phyloP scores from a whole-genome alignment of 768 basidiomycete species.

The Agrocybe praecox region DNA sequence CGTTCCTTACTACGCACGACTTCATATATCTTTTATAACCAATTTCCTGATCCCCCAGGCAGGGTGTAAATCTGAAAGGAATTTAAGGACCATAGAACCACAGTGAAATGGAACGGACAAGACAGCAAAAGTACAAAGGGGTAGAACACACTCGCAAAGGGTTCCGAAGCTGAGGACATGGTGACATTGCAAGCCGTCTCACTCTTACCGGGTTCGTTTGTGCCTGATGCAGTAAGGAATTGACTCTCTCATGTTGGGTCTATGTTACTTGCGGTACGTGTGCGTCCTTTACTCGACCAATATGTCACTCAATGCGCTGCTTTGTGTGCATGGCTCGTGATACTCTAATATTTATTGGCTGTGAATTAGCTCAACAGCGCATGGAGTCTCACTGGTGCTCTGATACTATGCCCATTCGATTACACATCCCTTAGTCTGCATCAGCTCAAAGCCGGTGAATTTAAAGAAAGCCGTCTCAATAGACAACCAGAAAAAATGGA shows the following conservation, averaged over 20 bases:
- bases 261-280: neutral
- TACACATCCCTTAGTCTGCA: neutral
- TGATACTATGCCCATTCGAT: neutral
- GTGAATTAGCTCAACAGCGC: neutral
- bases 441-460: neutral
- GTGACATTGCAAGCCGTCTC: neutral
- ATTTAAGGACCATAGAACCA: neutral
- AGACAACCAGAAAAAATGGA: neutral
- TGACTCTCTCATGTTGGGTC: slow-evolving; percentile 2
- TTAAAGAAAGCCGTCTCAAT: neutral
- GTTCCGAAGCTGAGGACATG: neutral
- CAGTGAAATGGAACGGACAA: neutral
- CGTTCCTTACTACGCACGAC: slow-evolving; percentile 2
- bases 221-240: neutral
- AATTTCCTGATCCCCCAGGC: neutral
- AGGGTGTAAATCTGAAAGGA: neutral
- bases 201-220: slow-evolving; percentile 2
- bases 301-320: neutral
- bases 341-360: neutral
- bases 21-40: neutral
- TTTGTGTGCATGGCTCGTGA: neutral
- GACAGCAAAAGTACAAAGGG: neutral
- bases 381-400: neutral
- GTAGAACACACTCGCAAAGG: neutral
- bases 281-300: neutral